phyloP scores from a whole-genome alignment of 2,329 filamentous ascomycete species.

The Amauroascus verrucosus region DNA sequence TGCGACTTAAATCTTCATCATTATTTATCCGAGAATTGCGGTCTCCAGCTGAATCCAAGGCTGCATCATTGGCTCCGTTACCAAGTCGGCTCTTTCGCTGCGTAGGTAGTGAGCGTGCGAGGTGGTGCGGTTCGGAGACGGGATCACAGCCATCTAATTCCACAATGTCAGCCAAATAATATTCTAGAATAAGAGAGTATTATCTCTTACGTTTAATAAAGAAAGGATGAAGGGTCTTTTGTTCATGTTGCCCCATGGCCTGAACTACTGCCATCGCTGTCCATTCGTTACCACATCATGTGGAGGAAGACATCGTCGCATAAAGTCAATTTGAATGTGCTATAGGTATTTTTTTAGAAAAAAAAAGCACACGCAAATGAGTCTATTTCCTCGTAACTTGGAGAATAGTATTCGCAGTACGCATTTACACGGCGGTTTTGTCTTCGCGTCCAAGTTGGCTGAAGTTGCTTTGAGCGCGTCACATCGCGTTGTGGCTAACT shows the following conservation, averaged over 20 bases:
- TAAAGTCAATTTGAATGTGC: no score
- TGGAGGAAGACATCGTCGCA: not conserved
- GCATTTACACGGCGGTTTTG: no score
- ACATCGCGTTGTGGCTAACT: slow-evolving; percentile 3
- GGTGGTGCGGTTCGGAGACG: not conserved
- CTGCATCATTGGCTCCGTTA: not conserved
- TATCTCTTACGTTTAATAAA: slow-evolving; percentile 30
- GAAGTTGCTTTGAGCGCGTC: slow-evolving; percentile 5
- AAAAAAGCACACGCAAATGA: no score
- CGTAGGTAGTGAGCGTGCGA: not conserved
- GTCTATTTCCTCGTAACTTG: no score
- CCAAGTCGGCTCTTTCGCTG: not conserved
- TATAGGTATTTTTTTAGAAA: no score
- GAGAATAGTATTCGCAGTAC: no score
- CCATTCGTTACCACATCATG: slow-evolving; percentile 3
- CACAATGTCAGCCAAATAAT: not conserved
- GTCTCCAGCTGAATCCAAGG: not conserved
- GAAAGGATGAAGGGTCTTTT: slow-evolving; percentile 34
- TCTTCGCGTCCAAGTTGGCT: not conserved
- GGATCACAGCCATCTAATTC: slow-evolving; percentile 1
- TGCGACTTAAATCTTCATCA: slow-evolving; percentile 26
- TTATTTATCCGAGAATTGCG: slow-evolving; percentile 17
- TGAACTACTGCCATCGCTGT: slow-evolving; percentile 8
- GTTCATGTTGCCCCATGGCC: slow-evolving; percentile 32
- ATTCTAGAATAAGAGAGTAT: not conserved